Base-by-base conservation (phyloP, 2,329 filamentous ascomycete species). In the Blastomyces parvus region DNA sequence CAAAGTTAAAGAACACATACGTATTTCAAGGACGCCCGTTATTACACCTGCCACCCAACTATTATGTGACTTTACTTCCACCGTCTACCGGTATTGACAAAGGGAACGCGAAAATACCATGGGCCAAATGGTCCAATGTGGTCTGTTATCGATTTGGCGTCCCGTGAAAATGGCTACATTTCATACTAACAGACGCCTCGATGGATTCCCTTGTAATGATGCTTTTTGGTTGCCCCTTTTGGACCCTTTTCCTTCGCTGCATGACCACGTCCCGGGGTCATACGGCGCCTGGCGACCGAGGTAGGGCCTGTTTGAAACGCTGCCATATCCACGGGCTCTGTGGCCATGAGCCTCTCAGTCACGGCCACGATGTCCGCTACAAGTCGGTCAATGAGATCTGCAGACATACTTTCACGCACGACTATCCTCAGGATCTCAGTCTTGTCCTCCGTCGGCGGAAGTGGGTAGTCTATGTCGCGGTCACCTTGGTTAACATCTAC, bases 341-440 rank as follows among this genome's bases (percentile, higher is more conserved):
- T 78, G 17, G 79, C 77, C 71, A 88, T 86, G 64, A 88, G 71
- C 55, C 73, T 79, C 76, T 88, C 83, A 3, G 86, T 88, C 7
- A 86, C 82, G 9, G 78, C 71, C 64, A 82, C 80, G 40, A 88
- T 81, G 70, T 88, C 86, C 1, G 79, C 76, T 50, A 89, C 81
- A 33, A 89, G 76, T 1, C 83, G 76, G 72, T 88, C 85, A 33
- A 89, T 77, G 58, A 89, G 76, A 70, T 88, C 86, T n/a, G 88
- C 74, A n/a, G 80, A 84, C 83, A 89, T 84, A 68, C 78, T 84
- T 74, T 89, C 86, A 56, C 86, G 80, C 7, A 89, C 80, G 2
- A 88, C 86, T 0, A 88, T 81, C n/a, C 87, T 78, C 61, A 89
- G 73, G 65, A 88, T 89, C 73, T 89, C 86, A 0, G 77, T 86